These are phyloP conservation scores for Kockovaella imperatae DNA, from an alignment of 768 basidiomycete species.

Conservation along the genomic window DNA sequence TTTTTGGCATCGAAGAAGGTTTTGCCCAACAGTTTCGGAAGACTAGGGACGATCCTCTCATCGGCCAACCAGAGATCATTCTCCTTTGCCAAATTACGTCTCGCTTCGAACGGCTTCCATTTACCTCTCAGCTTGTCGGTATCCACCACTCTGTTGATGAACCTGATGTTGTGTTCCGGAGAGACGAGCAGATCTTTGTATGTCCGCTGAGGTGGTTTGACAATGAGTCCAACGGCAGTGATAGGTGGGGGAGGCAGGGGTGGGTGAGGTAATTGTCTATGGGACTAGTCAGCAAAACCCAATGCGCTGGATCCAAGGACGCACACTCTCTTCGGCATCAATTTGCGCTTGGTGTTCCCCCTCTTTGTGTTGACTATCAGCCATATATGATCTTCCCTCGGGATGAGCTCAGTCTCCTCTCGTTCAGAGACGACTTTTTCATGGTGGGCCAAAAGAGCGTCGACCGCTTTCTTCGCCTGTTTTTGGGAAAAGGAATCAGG, in stretches of 20 bases:
- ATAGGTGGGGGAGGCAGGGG: slow-evolving; percentile 69
- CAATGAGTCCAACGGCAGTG: slow-evolving; percentile 76
- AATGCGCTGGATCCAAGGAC: slow-evolving; percentile 34
- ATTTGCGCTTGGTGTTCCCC: slow-evolving; percentile 62
- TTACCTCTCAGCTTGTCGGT: slow-evolving; percentile 88
- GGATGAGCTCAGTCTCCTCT: slow-evolving; percentile 58
- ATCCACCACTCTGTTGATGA: slow-evolving; percentile 85
- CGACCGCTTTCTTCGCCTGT: slow-evolving; percentile 71
- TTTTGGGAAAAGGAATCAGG: slow-evolving; percentile 50
- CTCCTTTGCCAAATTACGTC: slow-evolving; percentile 74
- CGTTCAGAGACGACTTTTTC: slow-evolving; percentile 57
- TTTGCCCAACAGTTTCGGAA: slow-evolving; percentile 77
- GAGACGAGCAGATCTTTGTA: slow-evolving; percentile 84
- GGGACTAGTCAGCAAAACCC: not conserved
- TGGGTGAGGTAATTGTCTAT: slow-evolving; percentile 54
- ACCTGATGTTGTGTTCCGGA: slow-evolving; percentile 62
- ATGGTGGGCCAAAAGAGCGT: slow-evolving; percentile 67
- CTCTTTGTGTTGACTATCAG: slow-evolving; percentile 78
- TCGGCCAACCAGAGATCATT: slow-evolving; percentile 90
- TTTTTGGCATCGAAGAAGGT: slow-evolving; percentile 95
- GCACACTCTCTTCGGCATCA: slow-evolving; percentile 80
- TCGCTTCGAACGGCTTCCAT: slow-evolving; percentile 54
- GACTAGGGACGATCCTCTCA: slow-evolving; percentile 74
- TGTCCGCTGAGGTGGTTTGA: slow-evolving; percentile 88
- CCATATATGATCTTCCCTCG: slow-evolving; percentile 81